Percentiles rank a stretch among this genome's conserved stretches.
Evolutionary conservation across 2,329 filamentous ascomycete genomes (phyloP).

Genomic region (Fusarium concolor): DNA sequence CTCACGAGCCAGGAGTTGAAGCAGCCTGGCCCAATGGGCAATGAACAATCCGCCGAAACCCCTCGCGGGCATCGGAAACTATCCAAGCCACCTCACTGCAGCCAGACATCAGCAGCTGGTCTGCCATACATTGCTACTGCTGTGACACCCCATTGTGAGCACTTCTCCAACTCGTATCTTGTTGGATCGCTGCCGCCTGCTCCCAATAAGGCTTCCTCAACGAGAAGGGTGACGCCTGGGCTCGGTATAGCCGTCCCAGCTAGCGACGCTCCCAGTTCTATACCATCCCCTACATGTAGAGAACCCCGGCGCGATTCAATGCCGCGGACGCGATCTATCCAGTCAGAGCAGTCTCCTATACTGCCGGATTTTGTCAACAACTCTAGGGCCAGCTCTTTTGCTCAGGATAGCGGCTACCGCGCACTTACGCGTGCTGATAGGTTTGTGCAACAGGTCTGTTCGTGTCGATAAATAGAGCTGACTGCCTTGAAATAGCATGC

Average conservation of each 20-base stretch:
- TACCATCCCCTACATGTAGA: conserved; percentile 29
- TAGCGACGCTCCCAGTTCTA: conserved; percentile 24
- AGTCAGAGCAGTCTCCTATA: conserved; percentile 35
- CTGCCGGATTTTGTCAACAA: conserved; percentile 27
- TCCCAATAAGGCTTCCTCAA: conserved; percentile 28
- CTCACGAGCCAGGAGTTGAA: conserved; percentile 27
- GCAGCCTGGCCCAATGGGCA: conserved; percentile 58
- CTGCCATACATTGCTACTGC: conserved; percentile 54
- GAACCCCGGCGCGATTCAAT: conserved; percentile 33
- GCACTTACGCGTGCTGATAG: conserved; percentile 40
- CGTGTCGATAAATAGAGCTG: conserved; percentile 33
- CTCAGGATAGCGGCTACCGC: conserved; percentile 26
- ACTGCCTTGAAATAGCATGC: conserved; percentile 34
- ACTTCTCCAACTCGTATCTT: conserved; percentile 50
- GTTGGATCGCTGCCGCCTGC: conserved; percentile 44
- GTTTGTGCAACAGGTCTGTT: conserved; percentile 31
- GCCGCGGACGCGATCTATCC: conserved; percentile 32
- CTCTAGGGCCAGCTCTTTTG: conserved; percentile 31
- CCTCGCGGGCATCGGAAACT: conserved; percentile 60
- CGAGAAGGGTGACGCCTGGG: conserved; percentile 23
- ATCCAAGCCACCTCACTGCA: conserved; percentile 61
- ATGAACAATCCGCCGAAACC: conserved; percentile 61
- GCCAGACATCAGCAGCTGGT: conserved; percentile 55
- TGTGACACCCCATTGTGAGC: conserved; percentile 43
- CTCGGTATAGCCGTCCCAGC: conserved; percentile 38